Conservation (phyloP, 1,284 basidiomycete species). For the Malassezia nana region DNA sequence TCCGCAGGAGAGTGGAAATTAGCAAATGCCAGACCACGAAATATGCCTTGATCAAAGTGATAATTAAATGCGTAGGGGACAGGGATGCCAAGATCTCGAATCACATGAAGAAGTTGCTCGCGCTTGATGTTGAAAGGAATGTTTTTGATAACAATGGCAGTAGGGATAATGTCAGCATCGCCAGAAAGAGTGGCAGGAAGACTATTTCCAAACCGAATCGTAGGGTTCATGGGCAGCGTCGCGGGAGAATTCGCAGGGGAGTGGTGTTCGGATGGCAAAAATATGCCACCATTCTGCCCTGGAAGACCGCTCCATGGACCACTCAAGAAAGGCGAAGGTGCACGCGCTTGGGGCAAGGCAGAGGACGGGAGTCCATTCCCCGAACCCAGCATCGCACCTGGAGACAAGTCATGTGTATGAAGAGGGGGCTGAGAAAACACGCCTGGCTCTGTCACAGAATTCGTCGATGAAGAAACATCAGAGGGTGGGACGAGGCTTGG, state of each 20-base stretch:
- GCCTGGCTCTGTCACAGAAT: not conserved
- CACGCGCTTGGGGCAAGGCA: not conserved
- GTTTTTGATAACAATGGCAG: slow-evolving; percentile 98
- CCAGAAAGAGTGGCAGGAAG: not conserved
- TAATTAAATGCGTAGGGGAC: slow-evolving; percentile 97
- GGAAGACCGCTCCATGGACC: not conserved
- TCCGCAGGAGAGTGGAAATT: slow-evolving; percentile 87
- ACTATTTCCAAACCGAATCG: slow-evolving; percentile 6
- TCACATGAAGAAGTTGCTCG: slow-evolving; percentile 89
- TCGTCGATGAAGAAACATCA: not conserved
- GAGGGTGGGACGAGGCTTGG: not conserved
- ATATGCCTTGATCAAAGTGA: slow-evolving; percentile 56
- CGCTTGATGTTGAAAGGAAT: slow-evolving; percentile 96
- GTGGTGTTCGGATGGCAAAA: not conserved
- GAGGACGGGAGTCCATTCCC: not conserved
- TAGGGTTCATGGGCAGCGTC: not conserved
- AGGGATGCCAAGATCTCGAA: slow-evolving; percentile 83
- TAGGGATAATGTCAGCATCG: slow-evolving; percentile 93
- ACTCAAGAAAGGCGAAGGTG: not conserved
- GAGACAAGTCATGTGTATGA: not conserved
- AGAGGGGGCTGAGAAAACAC: not conserved
- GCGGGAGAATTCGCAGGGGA: not conserved
- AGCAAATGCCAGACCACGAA: slow-evolving; percentile 94
- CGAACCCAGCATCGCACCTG: not conserved
- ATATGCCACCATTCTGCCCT: not conserved